Conservation (phyloP, 805 yeast genomes). For the Wickerhamiella alocasiicola region DNA sequence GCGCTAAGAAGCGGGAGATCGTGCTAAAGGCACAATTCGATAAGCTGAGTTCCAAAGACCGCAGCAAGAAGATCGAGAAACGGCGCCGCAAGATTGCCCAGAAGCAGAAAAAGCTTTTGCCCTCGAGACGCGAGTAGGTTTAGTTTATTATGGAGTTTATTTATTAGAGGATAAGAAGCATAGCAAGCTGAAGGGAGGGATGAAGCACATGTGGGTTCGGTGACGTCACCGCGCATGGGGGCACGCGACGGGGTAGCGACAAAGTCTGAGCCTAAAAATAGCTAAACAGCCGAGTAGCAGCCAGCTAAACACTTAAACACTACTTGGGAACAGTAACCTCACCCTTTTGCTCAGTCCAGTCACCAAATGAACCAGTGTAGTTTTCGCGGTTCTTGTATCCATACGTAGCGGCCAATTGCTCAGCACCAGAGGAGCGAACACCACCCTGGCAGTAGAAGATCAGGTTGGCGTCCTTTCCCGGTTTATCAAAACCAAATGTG, state of each 20-base stretch:
- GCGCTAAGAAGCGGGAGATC: slow-evolving; percentile 28
- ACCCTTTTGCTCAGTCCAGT: slow-evolving; percentile 57
- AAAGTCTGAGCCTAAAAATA: too few species aligned
- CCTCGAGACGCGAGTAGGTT: slow-evolving; percentile 8
- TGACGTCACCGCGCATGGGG: too few species aligned
- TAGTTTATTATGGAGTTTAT: too few species aligned
- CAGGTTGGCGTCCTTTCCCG: slow-evolving; percentile 53
- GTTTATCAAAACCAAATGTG: slow-evolving; percentile 72
- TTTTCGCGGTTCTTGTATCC: slow-evolving; percentile 79
- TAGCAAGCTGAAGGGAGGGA: too few species aligned
- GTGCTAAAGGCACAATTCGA: slow-evolving; percentile 28
- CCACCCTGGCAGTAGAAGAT: slow-evolving; percentile 91
- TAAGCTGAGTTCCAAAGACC: slow-evolving; percentile 28
- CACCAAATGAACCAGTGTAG: slow-evolving; percentile 76
- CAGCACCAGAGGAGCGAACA: slow-evolving; percentile 80
- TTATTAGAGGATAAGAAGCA: too few species aligned
- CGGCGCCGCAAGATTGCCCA: slow-evolving; percentile 29
- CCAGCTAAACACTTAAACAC: too few species aligned
- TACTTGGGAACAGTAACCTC: too few species aligned
- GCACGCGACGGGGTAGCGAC: too few species aligned
- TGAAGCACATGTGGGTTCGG: too few species aligned
- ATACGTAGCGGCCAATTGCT: slow-evolving; percentile 78
- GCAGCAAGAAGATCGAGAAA: slow-evolving; percentile 25
- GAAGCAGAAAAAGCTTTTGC: slow-evolving; percentile 30
- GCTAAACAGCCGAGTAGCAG: too few species aligned